Conservation (phyloP, 1,284 basidiomycete genomes). For the Pseudozyma hubeiensis region DNA sequence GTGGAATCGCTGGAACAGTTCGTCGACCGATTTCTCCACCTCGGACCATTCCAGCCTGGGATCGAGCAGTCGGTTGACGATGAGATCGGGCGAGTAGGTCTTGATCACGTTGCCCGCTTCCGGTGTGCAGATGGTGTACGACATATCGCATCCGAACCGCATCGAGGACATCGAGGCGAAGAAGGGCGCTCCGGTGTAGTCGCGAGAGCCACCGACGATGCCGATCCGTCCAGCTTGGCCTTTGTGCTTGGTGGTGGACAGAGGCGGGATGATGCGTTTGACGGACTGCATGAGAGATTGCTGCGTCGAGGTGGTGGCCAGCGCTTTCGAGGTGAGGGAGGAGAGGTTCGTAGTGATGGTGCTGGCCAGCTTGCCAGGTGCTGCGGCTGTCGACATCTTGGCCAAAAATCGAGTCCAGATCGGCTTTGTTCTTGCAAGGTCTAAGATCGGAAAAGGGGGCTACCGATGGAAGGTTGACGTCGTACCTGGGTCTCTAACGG, state of each 20-base stretch:
- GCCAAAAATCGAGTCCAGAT: background rate
- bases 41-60: constrained; percentile 20
- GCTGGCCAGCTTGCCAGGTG: constrained; percentile 20
- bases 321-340: constrained; percentile 13
- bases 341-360: constrained; percentile 15
- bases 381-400: constrained; percentile 27
- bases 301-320: constrained; percentile 8
- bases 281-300: constrained; percentile 68
- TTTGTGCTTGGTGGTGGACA: constrained; percentile 87
- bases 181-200: constrained; percentile 96
- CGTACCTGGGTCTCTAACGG: too few relatives aligned
- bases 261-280: constrained; percentile 83
- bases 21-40: constrained; percentile 75
- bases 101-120: constrained; percentile 88
- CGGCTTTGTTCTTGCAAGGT: too few relatives aligned
- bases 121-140: constrained; percentile 96
- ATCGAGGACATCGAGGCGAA: constrained; percentile 70
- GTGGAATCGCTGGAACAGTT: constrained; percentile 84
- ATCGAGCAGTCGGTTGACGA: constrained; percentile 89
- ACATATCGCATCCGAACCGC: constrained; percentile 82
- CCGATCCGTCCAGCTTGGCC: constrained; percentile 96
- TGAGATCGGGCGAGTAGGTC: constrained; percentile 90
- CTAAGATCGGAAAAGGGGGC: background rate
- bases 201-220: constrained; percentile 89
- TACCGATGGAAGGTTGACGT: too few relatives aligned